Conservation (phyloP, 2,329 filamentous ascomycete species). For the Westerdykella sp. region DNA sequence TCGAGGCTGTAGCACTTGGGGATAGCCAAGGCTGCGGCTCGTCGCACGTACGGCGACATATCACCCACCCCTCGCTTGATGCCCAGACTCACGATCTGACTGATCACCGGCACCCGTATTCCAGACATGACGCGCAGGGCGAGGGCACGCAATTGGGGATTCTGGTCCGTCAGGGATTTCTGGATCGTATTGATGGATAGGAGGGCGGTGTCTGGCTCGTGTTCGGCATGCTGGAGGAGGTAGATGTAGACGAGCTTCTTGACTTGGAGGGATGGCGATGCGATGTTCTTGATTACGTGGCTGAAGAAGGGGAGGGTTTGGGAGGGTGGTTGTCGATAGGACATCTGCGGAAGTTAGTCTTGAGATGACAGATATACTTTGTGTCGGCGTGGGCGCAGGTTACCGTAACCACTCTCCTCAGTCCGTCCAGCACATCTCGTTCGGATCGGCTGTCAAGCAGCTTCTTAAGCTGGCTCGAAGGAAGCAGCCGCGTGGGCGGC, state of each 20-base stretch:
- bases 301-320: slow-evolving; percentile 85
- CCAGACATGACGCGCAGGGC: slow-evolving; percentile 95
- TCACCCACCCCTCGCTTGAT: slow-evolving; percentile 92
- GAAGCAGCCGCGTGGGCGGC: slow-evolving; percentile 58
- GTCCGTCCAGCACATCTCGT: slow-evolving; percentile 82
- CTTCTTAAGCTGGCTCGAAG: slow-evolving; percentile 84
- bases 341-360: slow-evolving; percentile 60
- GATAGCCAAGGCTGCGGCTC: slow-evolving; percentile 86
- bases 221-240: slow-evolving; percentile 90
- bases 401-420: slow-evolving; percentile 84
- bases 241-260: slow-evolving; percentile 99
- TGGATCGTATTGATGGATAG: slow-evolving; percentile 98
- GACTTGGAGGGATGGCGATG: slow-evolving; percentile 86
- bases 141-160: slow-evolving; percentile 83
- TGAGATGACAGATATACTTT: slow-evolving; percentile 7
- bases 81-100: slow-evolving; percentile 89
- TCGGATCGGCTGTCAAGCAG: slow-evolving; percentile 91
- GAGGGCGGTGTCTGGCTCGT: slow-evolving; percentile 89
- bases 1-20: slow-evolving; percentile 94
- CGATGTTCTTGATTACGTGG: slow-evolving; percentile 96
- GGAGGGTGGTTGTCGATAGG: slow-evolving; percentile 71
- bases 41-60: slow-evolving; percentile 90
- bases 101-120: slow-evolving; percentile 95
- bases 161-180: slow-evolving; percentile 89
- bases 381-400: slow-evolving; percentile 15